Conservation (phyloP, 768 basidiomycete species). For the Suillus fuscotomentosus region DNA sequence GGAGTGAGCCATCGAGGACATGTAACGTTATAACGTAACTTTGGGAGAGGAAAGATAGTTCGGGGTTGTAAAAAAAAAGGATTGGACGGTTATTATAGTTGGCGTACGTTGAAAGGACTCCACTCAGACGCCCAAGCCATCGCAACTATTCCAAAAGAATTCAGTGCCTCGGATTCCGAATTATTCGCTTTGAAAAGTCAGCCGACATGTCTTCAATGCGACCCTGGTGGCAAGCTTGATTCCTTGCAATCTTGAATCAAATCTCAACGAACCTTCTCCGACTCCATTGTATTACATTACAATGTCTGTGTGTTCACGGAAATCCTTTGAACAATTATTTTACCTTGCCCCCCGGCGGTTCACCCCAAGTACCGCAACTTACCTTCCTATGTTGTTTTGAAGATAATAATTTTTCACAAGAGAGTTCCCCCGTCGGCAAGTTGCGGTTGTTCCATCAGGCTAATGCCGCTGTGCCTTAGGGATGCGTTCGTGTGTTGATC, state of each 20-base stretch:
- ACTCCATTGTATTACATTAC: too few relatives aligned
- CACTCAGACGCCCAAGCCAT: conserved; percentile 23
- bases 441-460: conserved; percentile 25
- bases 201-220: conserved; percentile 32
- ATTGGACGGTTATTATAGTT: conserved; percentile 36
- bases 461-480: conserved; percentile 29
- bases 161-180: conserved; percentile 44
- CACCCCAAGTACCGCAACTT: background rate
- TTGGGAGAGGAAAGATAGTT: conserved; percentile 40
- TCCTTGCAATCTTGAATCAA: conserved; percentile 29
- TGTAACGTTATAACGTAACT: conserved; percentile 46
- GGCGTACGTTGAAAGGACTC: conserved; percentile 11
- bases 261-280: conserved; percentile 25
- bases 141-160: conserved; percentile 23
- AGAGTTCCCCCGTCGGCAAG: conserved; percentile 21
- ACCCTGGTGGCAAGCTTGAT: conserved; percentile 36
- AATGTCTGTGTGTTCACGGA: background rate
- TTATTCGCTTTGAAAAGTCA: conserved; percentile 44
- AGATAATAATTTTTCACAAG: conserved; percentile 5
- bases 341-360: conserved; percentile 1
- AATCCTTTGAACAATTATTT: conserved; percentile 1
- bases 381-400: background rate
- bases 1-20: conserved; percentile 60
- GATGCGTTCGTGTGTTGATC: conserved; percentile 51
- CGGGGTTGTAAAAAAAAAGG: conserved; percentile 46